Evolutionary conservation across 441 rosid genomes (phyloP), one percentile per base, ranked within the genome.

Genomic region (Pelargonium australe): DNA sequence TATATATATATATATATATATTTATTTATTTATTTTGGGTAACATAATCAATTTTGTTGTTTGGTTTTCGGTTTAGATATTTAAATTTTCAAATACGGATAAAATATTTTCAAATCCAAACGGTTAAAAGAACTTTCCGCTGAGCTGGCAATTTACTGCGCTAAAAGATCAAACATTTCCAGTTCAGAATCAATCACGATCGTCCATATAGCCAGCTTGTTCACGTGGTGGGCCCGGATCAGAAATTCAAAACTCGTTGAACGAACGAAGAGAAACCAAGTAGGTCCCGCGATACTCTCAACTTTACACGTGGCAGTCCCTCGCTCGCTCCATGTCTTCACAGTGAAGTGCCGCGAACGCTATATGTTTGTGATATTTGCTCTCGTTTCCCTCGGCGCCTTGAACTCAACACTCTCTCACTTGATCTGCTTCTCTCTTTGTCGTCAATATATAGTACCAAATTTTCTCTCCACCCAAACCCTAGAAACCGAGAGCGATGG

Each of bases 401-500:
- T 49, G 69, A 63, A 55, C 23, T 72, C 68, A 28, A 51, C 64
- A 47, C 64, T 3, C 14, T 2, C 8, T 31, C 34, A 10, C 7
- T 37, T 5, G 40, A 28, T 25, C 68, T 64, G 25, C 55, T 47
- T 4, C 17, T 64, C 16, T 19, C 55, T 14, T 9, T 4, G 7
- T 62, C 20, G 31, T 58, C 63, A 37, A 37, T 37, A 37, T 0
- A 37, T 37, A 37, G 7, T 37, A 37, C 4, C 51, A 44, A 51
- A 14, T 28, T n/a, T 23, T 66, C 75, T 66, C 47, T 66, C 60
- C 67, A 17, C 13, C 13, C 23, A 14, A 64, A 16, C 23, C 7
- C 16, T 25, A 31, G 64, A 4, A 8, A 20, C 6, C 4, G 37
- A 60, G 67, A 74, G 41, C 65, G 61, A 91, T 91, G 97, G 87